phyloP scores from a whole-genome alignment of 192 early-diverging fungal genomes.

The Coemansia sp. region DNA sequence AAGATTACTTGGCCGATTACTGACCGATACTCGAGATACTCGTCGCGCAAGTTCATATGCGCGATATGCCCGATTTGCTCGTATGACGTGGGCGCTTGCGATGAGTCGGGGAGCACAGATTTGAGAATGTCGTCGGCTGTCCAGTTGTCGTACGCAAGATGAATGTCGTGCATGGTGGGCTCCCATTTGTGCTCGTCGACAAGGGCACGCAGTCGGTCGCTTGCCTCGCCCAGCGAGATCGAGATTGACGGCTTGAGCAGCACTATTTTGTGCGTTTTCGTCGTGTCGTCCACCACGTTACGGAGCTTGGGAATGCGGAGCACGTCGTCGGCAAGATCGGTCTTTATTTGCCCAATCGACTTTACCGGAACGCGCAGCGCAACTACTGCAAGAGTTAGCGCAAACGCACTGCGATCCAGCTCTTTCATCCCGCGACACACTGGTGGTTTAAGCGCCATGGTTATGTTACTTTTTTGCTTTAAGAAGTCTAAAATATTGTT shows the following conservation, averaged over 20 bases:
- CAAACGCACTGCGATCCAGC: slow-evolving; percentile 69
- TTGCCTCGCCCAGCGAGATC: slow-evolving; percentile 16
- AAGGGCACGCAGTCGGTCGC: slow-evolving; percentile 14
- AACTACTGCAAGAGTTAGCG: slow-evolving; percentile 57
- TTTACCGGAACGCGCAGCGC: slow-evolving; percentile 67
- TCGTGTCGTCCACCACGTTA: slow-evolving; percentile 61
- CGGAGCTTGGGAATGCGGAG: slow-evolving; percentile 64
- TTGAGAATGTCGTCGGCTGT: slow-evolving; percentile 86
- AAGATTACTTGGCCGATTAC: slow-evolving; percentile 94
- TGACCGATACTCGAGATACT: slow-evolving; percentile 83
- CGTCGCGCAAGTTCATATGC: slow-evolving; percentile 93
- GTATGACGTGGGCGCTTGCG: slow-evolving; percentile 83
- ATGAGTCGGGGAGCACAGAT: slow-evolving; percentile 79
- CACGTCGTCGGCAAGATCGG: slow-evolving; percentile 51
- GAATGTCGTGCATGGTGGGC: slow-evolving; percentile 53
- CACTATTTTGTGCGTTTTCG: slow-evolving; percentile 41
- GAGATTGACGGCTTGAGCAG: slow-evolving; percentile 55
- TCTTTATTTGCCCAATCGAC: slow-evolving; percentile 56
- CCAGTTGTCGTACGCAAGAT: slow-evolving; percentile 87
- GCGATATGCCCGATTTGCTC: slow-evolving; percentile 93
- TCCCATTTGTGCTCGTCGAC: slow-evolving; percentile 17
- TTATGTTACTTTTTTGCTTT: not conserved
- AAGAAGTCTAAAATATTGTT: not conserved
- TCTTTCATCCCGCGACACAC: slow-evolving; percentile 65
- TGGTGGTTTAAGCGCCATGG: slow-evolving; percentile 55